Evolutionary conservation across 2,329 filamentous ascomycete genomes (phyloP), one percentile per base, ranked within the genome.

Genomic region (Teratosphaeria gauchensis): DNA sequence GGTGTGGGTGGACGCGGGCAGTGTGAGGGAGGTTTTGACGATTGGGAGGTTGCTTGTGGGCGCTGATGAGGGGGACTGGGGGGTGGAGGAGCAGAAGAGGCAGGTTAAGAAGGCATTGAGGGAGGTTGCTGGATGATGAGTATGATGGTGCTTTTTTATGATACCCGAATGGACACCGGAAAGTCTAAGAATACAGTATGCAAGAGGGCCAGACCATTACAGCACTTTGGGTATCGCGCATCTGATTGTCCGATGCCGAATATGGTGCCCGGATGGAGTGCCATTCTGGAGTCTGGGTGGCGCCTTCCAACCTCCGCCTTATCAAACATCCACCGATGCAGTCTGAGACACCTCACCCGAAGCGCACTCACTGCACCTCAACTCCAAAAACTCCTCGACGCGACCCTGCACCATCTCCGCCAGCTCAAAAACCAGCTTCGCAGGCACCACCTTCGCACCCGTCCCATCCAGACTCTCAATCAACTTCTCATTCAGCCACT

Each of bases 1-100:
- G 72, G 83, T 97, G 24, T 97, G 94, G 91, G 88, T 97, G 14
- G 86, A 92, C 69, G 91, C 88, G 59, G 88, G 87, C 31, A 87
- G 80, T 62, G 76, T 87, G 42, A 87, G 82, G 75, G 85, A 84
- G 33, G 86, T 91, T 7, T 77, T 96, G 62, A 82, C 84, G 0
- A 88, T 97, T 58, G 92, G 92, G 1, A 84, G 84, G 65, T 89
- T 90, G 51, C 77, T 99, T 54, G 81, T 82, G 67, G 84, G 89
- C 70, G 87, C 87, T n/a, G 92, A 97, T 71, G 82, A 87, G 68
- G 80, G 81, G 57, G 77, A 76, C 2, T 74, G 90, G 63, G 80
- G 77, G 2, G 76, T 85, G 33, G 84, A 87, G 54, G 82, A 81
- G 61, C 89, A 92, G 76, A 84, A 79, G 75, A 88, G 85, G 71